Percentiles rank a stretch among this genome's conserved stretches.
These are phyloP conservation scores for Penicillium sp. DNA, from an alignment of 2,329 filamentous ascomycete species.

Conservation along the genomic window DNA sequence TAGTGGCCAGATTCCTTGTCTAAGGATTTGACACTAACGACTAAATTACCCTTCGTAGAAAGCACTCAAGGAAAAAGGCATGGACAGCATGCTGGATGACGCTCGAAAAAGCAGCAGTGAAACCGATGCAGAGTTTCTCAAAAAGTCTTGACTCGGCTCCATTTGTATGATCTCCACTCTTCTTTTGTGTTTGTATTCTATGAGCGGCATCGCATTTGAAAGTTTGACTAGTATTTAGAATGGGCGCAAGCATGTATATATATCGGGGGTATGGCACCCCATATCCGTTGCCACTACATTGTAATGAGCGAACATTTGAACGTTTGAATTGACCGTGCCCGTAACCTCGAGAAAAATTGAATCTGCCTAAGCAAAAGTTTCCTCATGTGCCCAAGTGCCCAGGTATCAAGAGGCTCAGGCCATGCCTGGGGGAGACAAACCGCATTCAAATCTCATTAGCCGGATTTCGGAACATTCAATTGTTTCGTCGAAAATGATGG, in stretches of 20 bases:
- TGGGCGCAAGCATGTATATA: conserved; percentile 2
- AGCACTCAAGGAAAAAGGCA: conserved; percentile 83
- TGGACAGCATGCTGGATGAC: conserved; percentile 90
- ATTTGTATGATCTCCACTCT: conserved; percentile 2
- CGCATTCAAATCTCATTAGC: too few species aligned
- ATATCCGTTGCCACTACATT: too few species aligned
- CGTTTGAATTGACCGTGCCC: too few species aligned
- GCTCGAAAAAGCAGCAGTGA: conserved; percentile 87
- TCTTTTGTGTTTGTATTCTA: not conserved
- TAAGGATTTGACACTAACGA: not conserved
- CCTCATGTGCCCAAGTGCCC: too few species aligned
- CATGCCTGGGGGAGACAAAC: too few species aligned
- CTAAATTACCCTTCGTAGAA: conserved; percentile 53
- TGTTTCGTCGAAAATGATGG: too few species aligned
- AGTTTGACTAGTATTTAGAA: not conserved
- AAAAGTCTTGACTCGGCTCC: conserved; percentile 22
- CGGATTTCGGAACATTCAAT: too few species aligned
- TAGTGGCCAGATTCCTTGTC: not conserved
- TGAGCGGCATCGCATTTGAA: conserved; percentile 5
- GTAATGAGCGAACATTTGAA: too few species aligned
- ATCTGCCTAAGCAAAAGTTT: too few species aligned
- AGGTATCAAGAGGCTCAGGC: too few species aligned
- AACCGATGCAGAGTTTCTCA: conserved; percentile 72
- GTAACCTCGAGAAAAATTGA: too few species aligned
- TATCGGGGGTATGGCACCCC: not conserved